Conservation (phyloP, 331 rosid species). For the Malus hybrid region DNA sequence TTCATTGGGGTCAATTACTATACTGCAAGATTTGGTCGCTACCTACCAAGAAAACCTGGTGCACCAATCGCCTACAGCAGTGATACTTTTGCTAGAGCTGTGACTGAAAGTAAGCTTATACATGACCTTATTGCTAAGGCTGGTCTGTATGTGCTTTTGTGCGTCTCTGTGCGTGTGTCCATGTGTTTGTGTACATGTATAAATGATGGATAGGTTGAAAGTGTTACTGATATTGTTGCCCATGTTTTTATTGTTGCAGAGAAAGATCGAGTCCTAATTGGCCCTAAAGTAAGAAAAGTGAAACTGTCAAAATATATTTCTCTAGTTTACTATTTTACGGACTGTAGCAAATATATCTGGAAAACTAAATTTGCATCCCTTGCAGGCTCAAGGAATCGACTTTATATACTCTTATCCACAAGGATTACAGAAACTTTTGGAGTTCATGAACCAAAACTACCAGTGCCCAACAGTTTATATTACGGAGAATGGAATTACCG, state of each 20-base stretch:
- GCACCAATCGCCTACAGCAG: background rate
- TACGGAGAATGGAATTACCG: conserved; percentile 9
- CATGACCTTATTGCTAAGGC: no score
- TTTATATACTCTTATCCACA: background rate
- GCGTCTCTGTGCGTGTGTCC: background rate
- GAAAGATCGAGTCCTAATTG: conserved; percentile 7
- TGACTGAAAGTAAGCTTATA: background rate
- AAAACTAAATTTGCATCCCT: background rate
- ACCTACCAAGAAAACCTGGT: background rate
- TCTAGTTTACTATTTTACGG: no score
- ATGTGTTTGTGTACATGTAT: background rate
- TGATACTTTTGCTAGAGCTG: background rate
- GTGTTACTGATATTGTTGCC: background rate
- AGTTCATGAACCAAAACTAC: background rate
- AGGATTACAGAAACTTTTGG: background rate
- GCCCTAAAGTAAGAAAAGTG: conserved; percentile 9
- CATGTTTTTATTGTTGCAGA: background rate
- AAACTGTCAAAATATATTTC: no score
- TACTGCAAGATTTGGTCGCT: conserved; percentile 11
- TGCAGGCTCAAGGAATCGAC: background rate
- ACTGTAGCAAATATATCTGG: background rate
- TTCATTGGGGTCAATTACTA: conserved; percentile 34
- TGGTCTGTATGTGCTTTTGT: background rate
- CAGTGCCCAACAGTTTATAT: background rate
- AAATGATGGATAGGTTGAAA: background rate